phyloP scores from a whole-genome alignment of 371 early-diverging fungal genomes.

The Rhizomucor pusillus region DNA sequence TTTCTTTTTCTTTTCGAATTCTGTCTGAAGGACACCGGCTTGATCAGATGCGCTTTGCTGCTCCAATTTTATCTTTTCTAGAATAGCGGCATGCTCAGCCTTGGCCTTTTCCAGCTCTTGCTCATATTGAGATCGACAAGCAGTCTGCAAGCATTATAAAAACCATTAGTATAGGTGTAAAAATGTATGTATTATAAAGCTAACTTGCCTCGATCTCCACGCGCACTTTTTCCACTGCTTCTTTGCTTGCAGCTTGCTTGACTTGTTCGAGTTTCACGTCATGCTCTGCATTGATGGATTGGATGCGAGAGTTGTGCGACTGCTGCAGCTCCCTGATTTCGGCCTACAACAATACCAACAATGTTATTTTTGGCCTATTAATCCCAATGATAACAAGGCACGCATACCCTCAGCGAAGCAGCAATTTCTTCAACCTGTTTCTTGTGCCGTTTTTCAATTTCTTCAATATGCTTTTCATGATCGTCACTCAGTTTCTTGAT shows the following conservation, averaged over 20 bases:
- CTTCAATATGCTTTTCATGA: background rate
- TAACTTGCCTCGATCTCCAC: background rate
- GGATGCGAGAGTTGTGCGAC: slow-evolving; percentile 6
- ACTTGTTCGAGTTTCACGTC: slow-evolving; percentile 16
- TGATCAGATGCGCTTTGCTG: background rate
- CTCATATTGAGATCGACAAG: slow-evolving; percentile 7
- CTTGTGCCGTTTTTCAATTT: background rate
- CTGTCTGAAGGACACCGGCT: background rate
- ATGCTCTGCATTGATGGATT: slow-evolving; percentile 5
- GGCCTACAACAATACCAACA: slow-evolving; percentile 3
- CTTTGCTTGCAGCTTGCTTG: slow-evolving; percentile 7
- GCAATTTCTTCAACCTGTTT: background rate
- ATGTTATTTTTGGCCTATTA: background rate
- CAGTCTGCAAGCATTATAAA: background rate
- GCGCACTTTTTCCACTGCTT: slow-evolving; percentile 7
- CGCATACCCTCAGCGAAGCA: slow-evolving; percentile 2
- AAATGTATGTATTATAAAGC: background rate
- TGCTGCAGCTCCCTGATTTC: slow-evolving; percentile 13
- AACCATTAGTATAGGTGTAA: background rate
- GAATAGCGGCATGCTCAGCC: background rate
- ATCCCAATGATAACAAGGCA: background rate
- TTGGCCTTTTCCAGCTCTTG: slow-evolving; percentile 3
- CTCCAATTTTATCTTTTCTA: background rate
- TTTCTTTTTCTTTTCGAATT: slow-evolving; percentile 6
- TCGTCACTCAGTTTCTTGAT: slow-evolving; percentile 2